These are phyloP conservation scores for Chlorella variabilis DNA, from an alignment of 163 green algal genomes.

Conservation along the genomic window DNA sequence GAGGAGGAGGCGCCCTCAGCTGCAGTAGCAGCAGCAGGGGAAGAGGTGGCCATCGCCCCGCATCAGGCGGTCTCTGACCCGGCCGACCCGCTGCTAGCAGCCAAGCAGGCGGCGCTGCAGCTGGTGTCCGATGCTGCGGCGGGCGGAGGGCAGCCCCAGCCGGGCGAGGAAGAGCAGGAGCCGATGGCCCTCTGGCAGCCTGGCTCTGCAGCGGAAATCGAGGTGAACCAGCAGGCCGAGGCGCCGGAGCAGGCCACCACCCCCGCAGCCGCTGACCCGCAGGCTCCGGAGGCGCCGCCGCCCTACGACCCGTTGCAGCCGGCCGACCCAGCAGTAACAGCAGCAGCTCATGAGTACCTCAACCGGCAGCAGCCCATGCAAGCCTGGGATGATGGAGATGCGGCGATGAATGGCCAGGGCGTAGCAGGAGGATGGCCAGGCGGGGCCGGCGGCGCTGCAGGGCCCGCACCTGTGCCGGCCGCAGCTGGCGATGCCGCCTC, in stretches of 20 bases:
- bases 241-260: neutral
- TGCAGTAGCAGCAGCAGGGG: neutral
- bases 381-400: too few species aligned
- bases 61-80: too few species aligned
- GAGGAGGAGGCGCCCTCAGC: neutral
- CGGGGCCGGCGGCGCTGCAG: too few species aligned
- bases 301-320: too few species aligned
- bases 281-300: too few species aligned
- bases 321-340: too few species aligned
- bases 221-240: neutral
- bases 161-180: neutral
- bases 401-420: neutral
- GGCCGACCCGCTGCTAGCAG: neutral
- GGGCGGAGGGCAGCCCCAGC: neutral
- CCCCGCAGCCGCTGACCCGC: too few species aligned
- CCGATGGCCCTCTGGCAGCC: neutral
- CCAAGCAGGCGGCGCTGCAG: constrained; percentile 8
- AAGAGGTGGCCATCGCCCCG: neutral
- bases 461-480: neutral
- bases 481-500: neutral
- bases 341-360: too few species aligned
- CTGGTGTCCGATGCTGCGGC: neutral
- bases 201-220: neutral
- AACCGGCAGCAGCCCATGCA: neutral
- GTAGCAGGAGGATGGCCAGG: too few species aligned